Percentiles rank a stretch among this genome's conserved stretches.
phyloP scores from a whole-genome alignment of 495 filamentous ascomycete species.

The Rhypophila decipiens region DNA sequence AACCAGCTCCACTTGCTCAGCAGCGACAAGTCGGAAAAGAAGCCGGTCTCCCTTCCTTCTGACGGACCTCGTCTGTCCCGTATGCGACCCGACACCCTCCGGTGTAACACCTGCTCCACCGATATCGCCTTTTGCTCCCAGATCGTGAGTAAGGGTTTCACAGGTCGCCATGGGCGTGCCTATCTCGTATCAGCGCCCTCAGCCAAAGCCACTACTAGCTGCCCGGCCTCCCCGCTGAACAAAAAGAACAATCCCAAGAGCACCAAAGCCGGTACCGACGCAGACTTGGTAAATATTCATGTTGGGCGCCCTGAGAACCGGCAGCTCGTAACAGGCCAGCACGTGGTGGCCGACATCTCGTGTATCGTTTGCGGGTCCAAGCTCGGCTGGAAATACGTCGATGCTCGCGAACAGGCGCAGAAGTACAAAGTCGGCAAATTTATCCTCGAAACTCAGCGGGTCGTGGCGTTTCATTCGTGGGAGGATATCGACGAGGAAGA shows the following conservation, averaged over 20 bases:
- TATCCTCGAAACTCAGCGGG: slow-evolving; percentile 81
- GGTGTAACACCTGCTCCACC: slow-evolving; percentile 65
- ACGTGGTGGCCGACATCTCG: slow-evolving; percentile 55
- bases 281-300: slow-evolving; percentile 39
- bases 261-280: not conserved
- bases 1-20: not conserved
- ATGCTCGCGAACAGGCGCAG: slow-evolving; percentile 72
- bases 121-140: slow-evolving; percentile 72
- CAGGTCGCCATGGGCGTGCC: slow-evolving; percentile 86
- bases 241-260: slow-evolving; percentile 21
- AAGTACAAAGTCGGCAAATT: slow-evolving; percentile 94
- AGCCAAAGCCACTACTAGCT: slow-evolving; percentile 6
- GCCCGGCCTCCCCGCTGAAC: slow-evolving; percentile 19
- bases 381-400: slow-evolving; percentile 92
- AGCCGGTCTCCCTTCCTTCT: too few relatives aligned
- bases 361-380: slow-evolving; percentile 53
- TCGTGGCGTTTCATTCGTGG: slow-evolving; percentile 61
- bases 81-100: slow-evolving; percentile 46
- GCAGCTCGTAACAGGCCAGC: slow-evolving; percentile 70
- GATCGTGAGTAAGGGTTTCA: slow-evolving; percentile 89
- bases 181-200: slow-evolving; percentile 67
- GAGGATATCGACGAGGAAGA: slow-evolving; percentile 43
- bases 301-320: slow-evolving; percentile 54
- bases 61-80: slow-evolving; percentile 18
- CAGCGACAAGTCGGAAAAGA: not conserved